These are phyloP conservation scores for Epipyxis sp. DNA, from an alignment of 108 stramenopile species.

Conservation along the genomic window DNA sequence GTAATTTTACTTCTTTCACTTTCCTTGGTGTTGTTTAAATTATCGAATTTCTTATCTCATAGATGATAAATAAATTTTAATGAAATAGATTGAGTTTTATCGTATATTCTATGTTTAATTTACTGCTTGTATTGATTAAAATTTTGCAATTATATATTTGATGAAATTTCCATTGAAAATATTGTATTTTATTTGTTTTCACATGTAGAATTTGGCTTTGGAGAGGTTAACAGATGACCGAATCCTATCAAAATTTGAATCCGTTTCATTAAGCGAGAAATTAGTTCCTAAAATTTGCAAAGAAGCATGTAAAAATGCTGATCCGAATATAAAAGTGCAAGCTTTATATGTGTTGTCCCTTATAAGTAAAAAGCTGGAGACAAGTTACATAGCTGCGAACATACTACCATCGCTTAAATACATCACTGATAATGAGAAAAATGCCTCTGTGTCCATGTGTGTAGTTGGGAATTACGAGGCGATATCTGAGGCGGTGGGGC, in stretches of 20 bases:
- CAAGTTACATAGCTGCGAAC: neutral
- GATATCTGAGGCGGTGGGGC: neutral
- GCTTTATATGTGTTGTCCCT: conserved; percentile 3
- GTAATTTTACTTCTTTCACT: neutral
- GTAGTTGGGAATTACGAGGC: conserved; percentile 6
- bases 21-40: conserved; percentile 5
- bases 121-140: no score
- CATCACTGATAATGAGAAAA: conserved; percentile 12
- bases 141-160: no score
- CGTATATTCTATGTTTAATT: no score
- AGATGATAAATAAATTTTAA: no score
- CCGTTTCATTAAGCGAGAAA: neutral
- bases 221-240: neutral
- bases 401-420: conserved; percentile 15
- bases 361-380: neutral
- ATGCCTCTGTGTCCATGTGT: neutral
- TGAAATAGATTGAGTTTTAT: no score
- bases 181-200: neutral
- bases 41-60: no score
- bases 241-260: neutral
- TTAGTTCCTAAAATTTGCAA: conserved; percentile 24
- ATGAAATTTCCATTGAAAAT: neutral
- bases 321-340: conserved; percentile 19
- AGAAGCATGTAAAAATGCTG: conserved; percentile 34
- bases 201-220: conserved; percentile 13